Evolutionary conservation across 139 green algal genomes (phyloP), one percentile per base, ranked within the genome.

Genomic region (Volvox africanus): DNA sequence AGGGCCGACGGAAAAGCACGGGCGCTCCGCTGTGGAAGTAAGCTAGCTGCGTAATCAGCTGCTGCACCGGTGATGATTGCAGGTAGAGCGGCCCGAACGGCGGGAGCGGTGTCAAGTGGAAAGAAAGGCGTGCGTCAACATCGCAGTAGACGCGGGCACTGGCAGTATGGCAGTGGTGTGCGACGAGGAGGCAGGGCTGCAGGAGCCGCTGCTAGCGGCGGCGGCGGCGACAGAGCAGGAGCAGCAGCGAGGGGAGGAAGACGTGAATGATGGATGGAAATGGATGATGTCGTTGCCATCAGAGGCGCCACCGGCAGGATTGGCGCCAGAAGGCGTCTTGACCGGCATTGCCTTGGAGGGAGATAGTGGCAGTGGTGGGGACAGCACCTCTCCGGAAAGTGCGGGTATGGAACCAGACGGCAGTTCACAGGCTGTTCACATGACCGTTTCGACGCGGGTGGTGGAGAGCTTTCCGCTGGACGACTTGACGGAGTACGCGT

Each of bases 171-270:
- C 65, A 73, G 65, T 73, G 21, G 21, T 24, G 76, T 12, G n/a
- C 44, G 80, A 86, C 55, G 80, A 86, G 80, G 80, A 86, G 80
- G 24, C 50, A 11, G 80, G 55, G 22, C 80, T 86, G 55, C 12
- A 61, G 6, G 55, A 50, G 55, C 80, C 80, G 28, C 44, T 86
- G 28, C 44, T 86, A 19, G 32, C 30, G 1, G 22, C 76, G 37
- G 36, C 30, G 36, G 11, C 36, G 78, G 78, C n/a, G n/a, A n/a
- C 21, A 36, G 77, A 82, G 18, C 24, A 13, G 33, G 77, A 26
- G 3, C 33, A 33, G 77, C 77, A n/a, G 16, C 33, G 18, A 20
- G 77, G 77, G 21, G 77, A 82, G 18, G 77, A 16, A 33, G 77
- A 55, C 44, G 44, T 9, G 44, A 55, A 55, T 9, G 44, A 55